Evolutionary conservation across 352 stramenopile genomes (phyloP).

Genomic region (Pythium sukuiense): DNA sequence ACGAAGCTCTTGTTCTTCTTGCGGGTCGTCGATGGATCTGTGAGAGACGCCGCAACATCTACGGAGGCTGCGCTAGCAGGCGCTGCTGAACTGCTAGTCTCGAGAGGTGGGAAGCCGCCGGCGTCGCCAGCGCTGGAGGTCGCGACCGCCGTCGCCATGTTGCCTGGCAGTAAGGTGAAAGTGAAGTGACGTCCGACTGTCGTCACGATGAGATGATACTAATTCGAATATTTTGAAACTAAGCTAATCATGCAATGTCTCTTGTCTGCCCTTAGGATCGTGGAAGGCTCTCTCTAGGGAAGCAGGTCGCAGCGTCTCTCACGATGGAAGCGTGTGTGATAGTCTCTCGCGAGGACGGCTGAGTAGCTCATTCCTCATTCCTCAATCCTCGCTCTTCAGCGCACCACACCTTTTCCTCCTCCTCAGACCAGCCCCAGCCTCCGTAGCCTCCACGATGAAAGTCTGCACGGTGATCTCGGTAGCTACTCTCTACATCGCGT

Average conservation of each 20-base stretch:
- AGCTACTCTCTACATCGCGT: neutral
- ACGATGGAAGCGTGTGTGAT: neutral
- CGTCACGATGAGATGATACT: neutral
- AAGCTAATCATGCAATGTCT: neutral
- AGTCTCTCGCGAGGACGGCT: neutral
- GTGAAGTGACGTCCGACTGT: neutral
- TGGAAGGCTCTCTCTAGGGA: no score
- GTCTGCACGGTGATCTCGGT: neutral
- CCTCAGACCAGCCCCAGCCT: neutral
- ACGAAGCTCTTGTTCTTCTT: constrained; percentile 34
- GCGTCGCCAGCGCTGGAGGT: neutral
- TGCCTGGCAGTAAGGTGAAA: neutral
- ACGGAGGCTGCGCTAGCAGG: neutral
- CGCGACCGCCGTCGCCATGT: neutral
- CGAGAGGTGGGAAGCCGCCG: neutral
- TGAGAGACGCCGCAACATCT: neutral
- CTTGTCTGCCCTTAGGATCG: neutral
- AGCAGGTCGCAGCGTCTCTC: neutral
- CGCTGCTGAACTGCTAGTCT: neutral
- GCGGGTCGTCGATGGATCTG: neutral
- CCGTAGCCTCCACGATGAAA: neutral
- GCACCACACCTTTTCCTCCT: neutral
- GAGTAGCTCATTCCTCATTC: neutral
- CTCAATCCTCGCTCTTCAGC: neutral
- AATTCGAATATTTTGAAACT: neutral